Percentiles rank a stretch among this genome's conserved stretches.
These are phyloP conservation scores for Penstemon barbatus DNA, from an alignment of 257 asterid genomes.

Conservation along the genomic window DNA sequence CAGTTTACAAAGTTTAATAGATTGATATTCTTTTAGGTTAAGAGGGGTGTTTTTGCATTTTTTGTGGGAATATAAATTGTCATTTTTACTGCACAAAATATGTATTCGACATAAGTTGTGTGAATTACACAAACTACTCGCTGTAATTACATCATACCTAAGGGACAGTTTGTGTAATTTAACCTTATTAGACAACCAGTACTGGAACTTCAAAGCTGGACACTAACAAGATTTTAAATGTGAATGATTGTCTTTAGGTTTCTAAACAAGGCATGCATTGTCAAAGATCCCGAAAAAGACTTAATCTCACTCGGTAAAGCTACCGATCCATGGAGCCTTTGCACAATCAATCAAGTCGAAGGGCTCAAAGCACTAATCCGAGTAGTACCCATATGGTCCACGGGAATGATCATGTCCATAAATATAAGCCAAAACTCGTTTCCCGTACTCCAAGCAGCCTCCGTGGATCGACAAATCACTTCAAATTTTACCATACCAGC, in stretches of 20 bases:
- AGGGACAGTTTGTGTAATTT: too few species aligned
- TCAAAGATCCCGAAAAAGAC: slow-evolving; percentile 45
- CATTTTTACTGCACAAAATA: too few species aligned
- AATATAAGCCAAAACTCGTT: slow-evolving; percentile 56
- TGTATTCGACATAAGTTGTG: too few species aligned
- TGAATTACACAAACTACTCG: too few species aligned
- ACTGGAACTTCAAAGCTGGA: too few species aligned
- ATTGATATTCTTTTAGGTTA: too few species aligned
- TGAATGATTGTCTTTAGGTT: slow-evolving; percentile 36
- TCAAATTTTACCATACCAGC: slow-evolving; percentile 60
- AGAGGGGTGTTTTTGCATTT: too few species aligned
- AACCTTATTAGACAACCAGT: too few species aligned
- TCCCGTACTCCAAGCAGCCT: slow-evolving; percentile 59
- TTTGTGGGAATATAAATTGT: too few species aligned
- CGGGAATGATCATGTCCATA: slow-evolving; percentile 59
- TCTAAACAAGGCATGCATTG: slow-evolving; percentile 67
- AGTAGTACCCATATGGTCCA: slow-evolving; percentile 70
- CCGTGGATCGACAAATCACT: slow-evolving; percentile 59
- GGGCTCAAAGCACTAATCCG: slow-evolving; percentile 57
- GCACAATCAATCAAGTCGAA: slow-evolving; percentile 66
- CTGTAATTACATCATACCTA: too few species aligned
- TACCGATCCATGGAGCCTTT: slow-evolving; percentile 46
- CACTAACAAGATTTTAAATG: too few species aligned
- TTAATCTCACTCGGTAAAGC: slow-evolving; percentile 38
- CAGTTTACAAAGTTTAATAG: too few species aligned